These are phyloP conservation scores for Syzygium oleosum DNA, from an alignment of 345 rosid species.

Conservation along the genomic window DNA sequence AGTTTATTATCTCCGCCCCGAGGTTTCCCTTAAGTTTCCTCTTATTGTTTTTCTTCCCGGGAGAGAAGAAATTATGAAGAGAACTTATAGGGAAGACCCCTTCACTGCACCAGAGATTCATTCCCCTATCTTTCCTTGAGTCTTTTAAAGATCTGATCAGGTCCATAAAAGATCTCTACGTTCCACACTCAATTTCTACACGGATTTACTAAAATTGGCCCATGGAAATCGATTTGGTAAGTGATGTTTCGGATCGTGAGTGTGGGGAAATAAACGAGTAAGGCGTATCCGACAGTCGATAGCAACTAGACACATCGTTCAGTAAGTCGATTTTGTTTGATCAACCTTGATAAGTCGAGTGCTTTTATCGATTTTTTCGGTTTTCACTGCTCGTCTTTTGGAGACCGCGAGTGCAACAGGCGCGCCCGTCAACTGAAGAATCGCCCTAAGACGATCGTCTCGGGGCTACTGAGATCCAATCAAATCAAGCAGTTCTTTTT, in stretches of 20 bases:
- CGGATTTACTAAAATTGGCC: background rate
- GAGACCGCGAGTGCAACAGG: background rate
- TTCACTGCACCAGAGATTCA: rapidly evolving
- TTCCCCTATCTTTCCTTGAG: too few relatives aligned
- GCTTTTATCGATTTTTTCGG: too few relatives aligned
- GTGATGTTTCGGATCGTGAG: background rate
- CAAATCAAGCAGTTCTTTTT: background rate
- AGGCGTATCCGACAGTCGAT: too few relatives aligned
- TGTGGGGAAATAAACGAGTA: too few relatives aligned
- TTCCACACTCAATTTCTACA: background rate
- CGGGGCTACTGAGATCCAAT: background rate
- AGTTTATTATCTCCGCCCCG: too few relatives aligned
- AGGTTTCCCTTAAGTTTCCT: too few relatives aligned
- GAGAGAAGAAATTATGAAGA: too few relatives aligned
- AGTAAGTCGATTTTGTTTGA: background rate
- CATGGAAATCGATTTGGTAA: background rate
- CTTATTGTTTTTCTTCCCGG: too few relatives aligned
- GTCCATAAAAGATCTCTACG: background rate
- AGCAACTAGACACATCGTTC: background rate
- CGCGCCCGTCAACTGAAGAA: rapidly evolving
- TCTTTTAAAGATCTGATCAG: too few relatives aligned
- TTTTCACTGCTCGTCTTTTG: background rate
- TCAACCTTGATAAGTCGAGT: background rate
- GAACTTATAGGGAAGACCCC: too few relatives aligned
- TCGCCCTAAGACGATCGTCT: background rate